phyloP scores from a whole-genome alignment of 2,329 filamentous ascomycete genomes.

The Diaporthe destruens region DNA sequence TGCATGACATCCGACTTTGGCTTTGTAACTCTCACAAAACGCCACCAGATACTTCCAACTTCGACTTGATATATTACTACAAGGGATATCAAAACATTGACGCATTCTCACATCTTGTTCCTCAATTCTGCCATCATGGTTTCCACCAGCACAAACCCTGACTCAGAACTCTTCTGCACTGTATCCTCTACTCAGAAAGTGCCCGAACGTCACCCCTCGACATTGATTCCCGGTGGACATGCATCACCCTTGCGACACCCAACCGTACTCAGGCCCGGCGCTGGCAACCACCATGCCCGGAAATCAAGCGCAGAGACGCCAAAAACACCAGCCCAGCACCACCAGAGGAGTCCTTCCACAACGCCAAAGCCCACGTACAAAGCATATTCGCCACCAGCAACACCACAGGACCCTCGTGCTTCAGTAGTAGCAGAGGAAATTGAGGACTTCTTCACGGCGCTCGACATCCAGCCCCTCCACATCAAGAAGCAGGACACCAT shows the following conservation, averaged over 20 bases:
- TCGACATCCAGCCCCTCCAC: conserved; percentile 35
- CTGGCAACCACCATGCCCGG: conserved; percentile 17
- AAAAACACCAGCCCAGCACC: not conserved
- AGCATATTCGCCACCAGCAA: conserved; percentile 38
- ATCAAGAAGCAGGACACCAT: conserved; percentile 33
- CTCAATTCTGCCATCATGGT: conserved; percentile 5
- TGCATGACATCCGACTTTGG: not conserved
- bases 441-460: conserved; percentile 37
- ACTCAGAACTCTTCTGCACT: conserved; percentile 33
- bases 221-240: conserved; percentile 39
- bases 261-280: conserved; percentile 38
- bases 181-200: conserved; percentile 5
- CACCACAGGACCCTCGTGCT: conserved; percentile 32
- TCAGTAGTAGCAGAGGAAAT: conserved; percentile 37
- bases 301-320: conserved; percentile 26
- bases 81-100: not conserved
- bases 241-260: conserved; percentile 39
- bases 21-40: not conserved
- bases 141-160: conserved; percentile 23
- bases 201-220: conserved; percentile 39
- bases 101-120: not conserved
- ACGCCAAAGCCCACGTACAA: conserved; percentile 36
- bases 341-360: not conserved
- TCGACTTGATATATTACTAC: not conserved
- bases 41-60: not conserved